Evolutionary conservation across 208 protist species (phyloP).

Genomic region (Trypanosoma cruzi): DNA sequence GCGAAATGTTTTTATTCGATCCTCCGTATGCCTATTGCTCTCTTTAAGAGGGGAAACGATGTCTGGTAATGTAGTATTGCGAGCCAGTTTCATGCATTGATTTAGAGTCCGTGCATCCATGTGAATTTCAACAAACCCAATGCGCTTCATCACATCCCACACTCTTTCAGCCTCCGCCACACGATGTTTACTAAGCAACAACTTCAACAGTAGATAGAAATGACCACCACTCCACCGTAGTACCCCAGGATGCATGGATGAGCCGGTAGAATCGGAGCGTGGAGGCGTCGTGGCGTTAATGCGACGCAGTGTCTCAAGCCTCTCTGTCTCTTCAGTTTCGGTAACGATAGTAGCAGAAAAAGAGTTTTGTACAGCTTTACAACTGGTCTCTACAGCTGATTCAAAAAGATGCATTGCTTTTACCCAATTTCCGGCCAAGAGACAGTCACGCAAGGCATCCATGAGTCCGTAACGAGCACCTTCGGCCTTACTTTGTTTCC

Average conservation of each 20-base stretch:
- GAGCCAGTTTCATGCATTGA: slow-evolving; percentile 50
- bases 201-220: slow-evolving; percentile 70
- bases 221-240: slow-evolving; percentile 70
- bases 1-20: slow-evolving; percentile 42
- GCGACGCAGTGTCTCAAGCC: slow-evolving; percentile 39
- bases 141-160: slow-evolving; percentile 70
- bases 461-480: slow-evolving; percentile 50
- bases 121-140: slow-evolving; percentile 64
- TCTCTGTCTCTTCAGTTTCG: slow-evolving; percentile 26
- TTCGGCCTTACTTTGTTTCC: slow-evolving; percentile 20
- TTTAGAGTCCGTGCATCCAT: slow-evolving; percentile 65
- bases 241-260: slow-evolving; percentile 36
- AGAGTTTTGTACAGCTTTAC: not conserved
- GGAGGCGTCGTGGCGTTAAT: slow-evolving; percentile 35
- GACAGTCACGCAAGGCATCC: slow-evolving; percentile 66
- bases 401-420: slow-evolving; percentile 60
- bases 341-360: not conserved
- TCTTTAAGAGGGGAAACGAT: slow-evolving; percentile 19
- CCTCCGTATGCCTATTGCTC: slow-evolving; percentile 22
- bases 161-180: slow-evolving; percentile 53
- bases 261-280: not conserved
- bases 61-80: slow-evolving; percentile 5
- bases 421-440: slow-evolving; percentile 56
- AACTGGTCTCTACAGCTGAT: slow-evolving; percentile 31
- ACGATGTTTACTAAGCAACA: slow-evolving; percentile 52